A percentile compares a stretch with the other conserved stretches of the same genome.
These are phyloP conservation scores for Parietaria judaica DNA, from an alignment of 306 rosid species.

Conservation along the genomic window DNA sequence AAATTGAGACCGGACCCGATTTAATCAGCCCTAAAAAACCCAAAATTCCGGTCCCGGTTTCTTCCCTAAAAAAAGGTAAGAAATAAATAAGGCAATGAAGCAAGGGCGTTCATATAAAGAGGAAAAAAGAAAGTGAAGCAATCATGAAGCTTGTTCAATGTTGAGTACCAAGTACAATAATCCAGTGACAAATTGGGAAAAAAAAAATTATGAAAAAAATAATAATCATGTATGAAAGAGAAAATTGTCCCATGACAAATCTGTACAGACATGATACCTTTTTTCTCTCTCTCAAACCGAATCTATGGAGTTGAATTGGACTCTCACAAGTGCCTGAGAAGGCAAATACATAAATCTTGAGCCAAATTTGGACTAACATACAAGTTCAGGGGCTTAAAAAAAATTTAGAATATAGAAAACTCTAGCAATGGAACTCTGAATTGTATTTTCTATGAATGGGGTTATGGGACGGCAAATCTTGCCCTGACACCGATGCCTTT, in stretches of 20 bases:
- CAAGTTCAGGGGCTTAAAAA: too few species aligned
- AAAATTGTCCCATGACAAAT: conserved; percentile 19
- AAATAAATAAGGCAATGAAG: not conserved
- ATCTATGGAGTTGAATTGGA: conserved; percentile 15
- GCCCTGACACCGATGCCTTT: conserved; percentile 20
- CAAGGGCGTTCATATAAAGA: not conserved
- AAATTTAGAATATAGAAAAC: too few species aligned
- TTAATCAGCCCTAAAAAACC: too few species aligned
- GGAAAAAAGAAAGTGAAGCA: conserved; percentile 21
- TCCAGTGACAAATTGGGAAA: conserved; percentile 10
- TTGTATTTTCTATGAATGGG: conserved; percentile 25
- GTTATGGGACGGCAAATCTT: conserved; percentile 29
- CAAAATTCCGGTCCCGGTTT: not conserved
- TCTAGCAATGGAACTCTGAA: conserved; percentile 28
- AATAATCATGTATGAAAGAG: conserved; percentile 29
- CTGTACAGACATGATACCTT: conserved; percentile 41
- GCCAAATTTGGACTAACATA: conserved; percentile 18
- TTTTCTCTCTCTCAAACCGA: conserved; percentile 19
- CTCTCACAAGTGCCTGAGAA: conserved; percentile 21
- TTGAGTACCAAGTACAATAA: conserved; percentile 21
- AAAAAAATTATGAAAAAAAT: not conserved
- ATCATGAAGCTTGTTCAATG: conserved; percentile 15
- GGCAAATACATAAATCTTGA: conserved; percentile 23
- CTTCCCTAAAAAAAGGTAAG: conserved; percentile 1
- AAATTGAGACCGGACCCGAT: too few species aligned